Conservation (phyloP, 78 protist genomes). For the Cavenderia fasciculata region DNA sequence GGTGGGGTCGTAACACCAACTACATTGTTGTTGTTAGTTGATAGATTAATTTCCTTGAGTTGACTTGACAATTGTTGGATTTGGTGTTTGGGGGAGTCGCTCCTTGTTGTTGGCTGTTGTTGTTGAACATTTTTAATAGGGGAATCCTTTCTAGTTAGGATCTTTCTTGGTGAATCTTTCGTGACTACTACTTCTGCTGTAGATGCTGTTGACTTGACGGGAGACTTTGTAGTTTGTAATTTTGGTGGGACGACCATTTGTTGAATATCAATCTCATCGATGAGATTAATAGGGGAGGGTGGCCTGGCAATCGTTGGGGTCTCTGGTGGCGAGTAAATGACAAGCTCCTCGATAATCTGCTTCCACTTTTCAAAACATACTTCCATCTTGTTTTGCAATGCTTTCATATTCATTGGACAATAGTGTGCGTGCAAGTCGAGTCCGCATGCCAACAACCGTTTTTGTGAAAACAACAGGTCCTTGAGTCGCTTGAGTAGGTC, state of each 20-base stretch:
- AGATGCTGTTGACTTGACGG: not conserved
- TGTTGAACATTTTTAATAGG: not conserved
- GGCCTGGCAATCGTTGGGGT: not conserved
- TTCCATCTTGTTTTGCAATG: slow-evolving; percentile 75
- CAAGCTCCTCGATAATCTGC: slow-evolving; percentile 15
- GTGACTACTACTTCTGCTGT: not conserved
- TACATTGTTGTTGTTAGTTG: too few species aligned
- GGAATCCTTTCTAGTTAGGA: not conserved
- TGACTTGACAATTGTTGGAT: too few species aligned
- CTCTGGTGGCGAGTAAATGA: not conserved
- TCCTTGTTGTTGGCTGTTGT: not conserved
- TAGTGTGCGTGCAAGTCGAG: slow-evolving; percentile 54
- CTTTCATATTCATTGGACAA: slow-evolving; percentile 65
- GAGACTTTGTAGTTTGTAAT: not conserved
- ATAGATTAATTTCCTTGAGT: too few species aligned
- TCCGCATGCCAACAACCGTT: slow-evolving; percentile 17
- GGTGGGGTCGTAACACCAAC: too few species aligned
- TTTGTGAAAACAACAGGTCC: slow-evolving; percentile 10
- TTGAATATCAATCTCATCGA: not conserved
- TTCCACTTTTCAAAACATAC: slow-evolving; percentile 72
- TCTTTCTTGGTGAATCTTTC: not conserved
- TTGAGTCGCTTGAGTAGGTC: slow-evolving; percentile 4
- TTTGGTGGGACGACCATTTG: not conserved
- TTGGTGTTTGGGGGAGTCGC: not conserved
- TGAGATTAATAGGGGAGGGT: not conserved